phyloP scores from a whole-genome alignment of 202 grass and related monocot species.

The Zoysia matrella region DNA sequence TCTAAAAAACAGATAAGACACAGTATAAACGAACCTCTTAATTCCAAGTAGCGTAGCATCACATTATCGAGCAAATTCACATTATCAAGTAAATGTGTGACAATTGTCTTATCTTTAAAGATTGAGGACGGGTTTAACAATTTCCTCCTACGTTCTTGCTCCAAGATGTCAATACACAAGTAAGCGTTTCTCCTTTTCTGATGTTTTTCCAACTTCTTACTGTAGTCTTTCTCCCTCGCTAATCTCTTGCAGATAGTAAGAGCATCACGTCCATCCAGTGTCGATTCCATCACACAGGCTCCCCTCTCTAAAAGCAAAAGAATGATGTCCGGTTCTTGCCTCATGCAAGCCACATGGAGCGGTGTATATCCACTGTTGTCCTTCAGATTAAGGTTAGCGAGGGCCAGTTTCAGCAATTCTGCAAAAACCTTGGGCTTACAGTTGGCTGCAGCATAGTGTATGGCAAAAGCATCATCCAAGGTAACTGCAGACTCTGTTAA shows the following conservation, averaged over 20 bases:
- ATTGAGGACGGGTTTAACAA: no score
- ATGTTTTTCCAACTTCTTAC: conserved; percentile 27
- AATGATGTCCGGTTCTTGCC: conserved; percentile 55
- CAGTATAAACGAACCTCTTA: no score
- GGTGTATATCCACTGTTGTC: conserved; percentile 50
- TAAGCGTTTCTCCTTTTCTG: conserved; percentile 53
- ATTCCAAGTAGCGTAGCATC: no score
- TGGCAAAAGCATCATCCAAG: conserved; percentile 49
- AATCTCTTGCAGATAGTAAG: conserved; percentile 63
- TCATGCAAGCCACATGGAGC: conserved; percentile 61
- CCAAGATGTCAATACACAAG: conserved; percentile 64
- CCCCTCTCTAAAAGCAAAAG: conserved; percentile 54
- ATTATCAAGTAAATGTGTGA: no score
- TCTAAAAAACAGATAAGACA: no score
- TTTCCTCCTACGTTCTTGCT: conserved; percentile 3
- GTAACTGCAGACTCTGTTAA: conserved; percentile 25
- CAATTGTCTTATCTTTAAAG: no score
- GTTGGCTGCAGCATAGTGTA: conserved; percentile 62
- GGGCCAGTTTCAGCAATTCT: conserved; percentile 45
- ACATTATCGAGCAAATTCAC: no score
- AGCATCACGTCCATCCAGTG: conserved; percentile 50
- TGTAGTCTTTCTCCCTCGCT: conserved; percentile 50
- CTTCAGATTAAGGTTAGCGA: conserved; percentile 43
- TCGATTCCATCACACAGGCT: conserved; percentile 29
- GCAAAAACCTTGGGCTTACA: conserved; percentile 38